Evolutionary conservation across 495 filamentous ascomycete species (phyloP), one percentile per base, ranked within the genome.

Genomic region (Penicillium odoratum): DNA sequence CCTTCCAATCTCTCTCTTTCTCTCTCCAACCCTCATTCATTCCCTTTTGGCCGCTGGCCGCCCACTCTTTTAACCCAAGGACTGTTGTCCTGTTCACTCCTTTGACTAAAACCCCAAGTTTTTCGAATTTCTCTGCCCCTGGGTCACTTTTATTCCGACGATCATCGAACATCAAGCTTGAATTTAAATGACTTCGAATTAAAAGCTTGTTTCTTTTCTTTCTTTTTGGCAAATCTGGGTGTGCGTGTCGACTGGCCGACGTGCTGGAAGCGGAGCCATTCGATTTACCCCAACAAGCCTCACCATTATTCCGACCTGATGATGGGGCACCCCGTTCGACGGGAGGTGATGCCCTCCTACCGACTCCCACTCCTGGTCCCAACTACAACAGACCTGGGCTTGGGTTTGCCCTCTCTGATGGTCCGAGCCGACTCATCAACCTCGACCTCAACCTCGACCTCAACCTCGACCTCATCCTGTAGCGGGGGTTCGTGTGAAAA

Each of bases 1-100:
- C n/a, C 38, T 53, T 46, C 44, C 56, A 51, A 40, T 38, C 56
- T 55, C 44, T 48, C 47, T 61, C 57, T 52, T 51, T 43, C 42
- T 13, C 31, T 54, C 44, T 30, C 38, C 38, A 38, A 65, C 59
- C 62, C 57, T 52, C 53, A 48, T 59, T 63, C 66, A 55, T 56
- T 66, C 69, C 34, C 65, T 67, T 55, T 60, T 61, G 64, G 63
- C 65, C 63, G 52, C 60, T 65, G 66, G 64, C 69, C 64, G 61
- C 64, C 64, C 72, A 63, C 58, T 75, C 69, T 48, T 69, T 72
- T 68, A 34, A 36, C 61, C 60, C 52, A 48, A 50, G 66, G 62
- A 65, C 56, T 51, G 43, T 29, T 49, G 33, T 58, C 67, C 65
- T 53, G 57, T 69, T 68, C 74, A 71, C 60, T 77, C 74, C 29